These are phyloP conservation scores for Collybia nuda DNA, from an alignment of 768 basidiomycete species.

Conservation along the genomic window DNA sequence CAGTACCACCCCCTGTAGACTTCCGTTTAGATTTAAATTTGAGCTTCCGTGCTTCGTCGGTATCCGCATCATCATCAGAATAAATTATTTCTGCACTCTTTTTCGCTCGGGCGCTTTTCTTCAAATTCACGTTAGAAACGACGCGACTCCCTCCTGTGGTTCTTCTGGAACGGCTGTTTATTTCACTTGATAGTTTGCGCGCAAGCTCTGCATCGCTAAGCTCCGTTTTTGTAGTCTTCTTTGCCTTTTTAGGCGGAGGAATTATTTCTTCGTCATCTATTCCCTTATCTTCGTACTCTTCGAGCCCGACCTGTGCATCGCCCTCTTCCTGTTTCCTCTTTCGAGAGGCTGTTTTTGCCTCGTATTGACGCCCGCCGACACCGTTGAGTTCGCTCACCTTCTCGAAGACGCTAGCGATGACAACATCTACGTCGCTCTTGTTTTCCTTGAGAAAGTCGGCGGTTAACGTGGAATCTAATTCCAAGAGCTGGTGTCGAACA, in stretches of 20 bases:
- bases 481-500: constrained; percentile 74
- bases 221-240: constrained; percentile 50
- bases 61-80: constrained; percentile 45
- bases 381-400: constrained; percentile 44
- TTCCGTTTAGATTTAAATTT: constrained; percentile 36
- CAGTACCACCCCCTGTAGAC: constrained; percentile 40
- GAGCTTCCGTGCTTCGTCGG: constrained; percentile 37
- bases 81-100: constrained; percentile 58
- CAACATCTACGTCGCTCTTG: constrained; percentile 64
- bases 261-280: constrained; percentile 26
- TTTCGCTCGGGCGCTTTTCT: constrained; percentile 41
- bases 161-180: constrained; percentile 61
- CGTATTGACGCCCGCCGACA: constrained; percentile 27
- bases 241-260: constrained; percentile 47
- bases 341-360: constrained; percentile 23
- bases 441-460: constrained; percentile 62
- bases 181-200: constrained; percentile 66
- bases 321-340: constrained; percentile 37
- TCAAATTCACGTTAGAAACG: constrained; percentile 36
- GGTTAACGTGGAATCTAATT: constrained; percentile 52
- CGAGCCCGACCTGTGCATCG: constrained; percentile 26
- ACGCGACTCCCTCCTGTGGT: constrained; percentile 37
- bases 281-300: constrained; percentile 26
- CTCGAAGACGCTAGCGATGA: constrained; percentile 70
- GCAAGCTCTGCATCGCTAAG: constrained; percentile 72